Evolutionary conservation across 495 filamentous ascomycete genomes (phyloP), one percentile per base, ranked within the genome.

Genomic region (Astrothelium macrocarpum): DNA sequence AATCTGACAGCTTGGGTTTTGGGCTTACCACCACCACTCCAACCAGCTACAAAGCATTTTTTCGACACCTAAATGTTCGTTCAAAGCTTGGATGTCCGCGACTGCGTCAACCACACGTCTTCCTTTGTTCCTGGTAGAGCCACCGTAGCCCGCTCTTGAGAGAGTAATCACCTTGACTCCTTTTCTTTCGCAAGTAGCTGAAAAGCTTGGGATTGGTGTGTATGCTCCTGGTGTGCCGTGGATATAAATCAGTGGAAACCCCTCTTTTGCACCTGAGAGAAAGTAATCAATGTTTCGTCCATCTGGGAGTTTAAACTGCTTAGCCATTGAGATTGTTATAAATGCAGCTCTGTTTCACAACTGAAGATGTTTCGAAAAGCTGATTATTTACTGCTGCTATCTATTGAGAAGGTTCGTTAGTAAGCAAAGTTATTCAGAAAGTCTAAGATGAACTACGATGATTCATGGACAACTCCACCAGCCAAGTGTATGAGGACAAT

Each of bases 131-230:
- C 67, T 20, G 7, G 64, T 42, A 4, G 64, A 66, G 60, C 49
- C 64, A 10, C 67, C 67, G 28, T 68, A 68, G 5, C 67, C 67
- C 18, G 67, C 32, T 23, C 67, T 60, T n/a, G 64, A 68, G 53
- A 63, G 39, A 23, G 60, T 56, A 11, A 68, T 62, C 9, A 66
- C 20, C 45, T 61, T 63, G 43, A 68, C 11, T 7, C 64, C 53
- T 1, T 64, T 62, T 28, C 31, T 61, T 45, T 66, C 64, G 36
- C 67, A 68, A 20, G 58, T 60, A 11, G 10, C 26, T 1, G 16
- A 25, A 2, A 68, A 46, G 34, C 29, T 29, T 7, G 66, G 59
- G 26, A 62, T n/a, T 2, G 49, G 26, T 9, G 49, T 18, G 26
- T 63, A 62, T 2, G 64, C 45, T 1, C 64, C 65, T n/a, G 67